Evolutionary conservation across 2,329 filamentous ascomycete genomes (phyloP), one percentile per base, ranked within the genome.

Genomic region (Trichoderma atroviride): DNA sequence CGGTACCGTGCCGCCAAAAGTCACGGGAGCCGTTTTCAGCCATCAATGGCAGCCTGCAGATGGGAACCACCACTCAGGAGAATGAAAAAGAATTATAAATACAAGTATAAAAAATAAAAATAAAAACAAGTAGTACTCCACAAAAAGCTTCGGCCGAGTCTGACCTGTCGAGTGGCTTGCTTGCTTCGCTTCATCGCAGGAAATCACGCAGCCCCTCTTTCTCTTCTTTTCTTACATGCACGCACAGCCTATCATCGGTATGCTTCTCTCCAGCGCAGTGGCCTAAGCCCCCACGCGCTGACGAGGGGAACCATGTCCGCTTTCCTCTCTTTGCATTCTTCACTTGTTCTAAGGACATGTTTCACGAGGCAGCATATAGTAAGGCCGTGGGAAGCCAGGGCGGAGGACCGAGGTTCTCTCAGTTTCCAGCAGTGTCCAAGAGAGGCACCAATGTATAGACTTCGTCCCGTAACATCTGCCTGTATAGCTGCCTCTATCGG

Each of bases 121-220:
- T 40, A 47, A 59, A 59, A 59, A 9, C n/a, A 31, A 57, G 22
- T 4, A 13, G 19, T 7, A 50, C 40, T 62, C 60, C 60, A 63
- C 47, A 52, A 35, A 65, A 43, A 7, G 35, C 62, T 57, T 37
- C 62, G 37, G 52, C 33, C 40, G 40, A 43, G 40, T 56, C 11
- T 19, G 62, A 65, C 35, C 27, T 57, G 35, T 47, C 37, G 55
- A 35, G 22, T 35, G 9, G 55, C 19, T 56, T 13, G 33, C 33
- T 35, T 35, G 33, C 33, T 35, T 35, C 33, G 37, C 62, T 57
- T 65, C 52, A 47, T 65, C 62, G 52, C 56, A n/a, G 24, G 62
- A 65, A 65, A 65, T 65, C 52, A 65, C 62, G 62, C 62, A 65
- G 62, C 31, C 55, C 62, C 62, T 33, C 62, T 33, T 29, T 31